Evolutionary conservation across 768 basidiomycete genomes (phyloP), one percentile per base, ranked within the genome.

Genomic region (Dacryopinax spathularia): DNA sequence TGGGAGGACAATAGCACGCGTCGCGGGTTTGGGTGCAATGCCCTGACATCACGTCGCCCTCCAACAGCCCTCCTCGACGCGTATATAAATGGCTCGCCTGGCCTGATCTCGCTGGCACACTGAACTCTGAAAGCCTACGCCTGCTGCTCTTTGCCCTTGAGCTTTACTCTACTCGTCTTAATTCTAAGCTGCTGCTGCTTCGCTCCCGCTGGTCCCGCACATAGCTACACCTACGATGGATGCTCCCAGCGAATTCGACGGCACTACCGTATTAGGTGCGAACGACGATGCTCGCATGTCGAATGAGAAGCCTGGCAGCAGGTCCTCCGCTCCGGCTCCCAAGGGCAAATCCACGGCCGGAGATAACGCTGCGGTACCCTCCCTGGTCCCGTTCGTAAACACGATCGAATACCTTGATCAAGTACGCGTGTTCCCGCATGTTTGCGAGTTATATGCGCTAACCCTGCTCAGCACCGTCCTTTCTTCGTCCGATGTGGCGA

Each of bases 401-500:
- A 56, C 48, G 10, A 31, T 56, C 25, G 48, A 56, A 20, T 56
- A 56, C 18, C 48, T 56, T 29, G 48, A 56, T 20, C 48, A 56
- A 29, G 48, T 56, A n/a, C n/a, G 13, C 48, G 48, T 31, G 9
- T 29, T 9, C 18, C 29, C 7, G 13, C 5, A 20, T 13, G 18
- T 3, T 10, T 13, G 13, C 29, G n/a, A 31, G 48, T 5, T 29
- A 29, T 29, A 31, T 48, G 36, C 44, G 43, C 25, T 48, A 31
- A 63, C 34, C 22, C 18, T 16, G 60, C 41, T 33, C 34, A 66
- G 65, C 60, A 84, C 31, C 75, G 85, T 41, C 84, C 85, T 0
- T 90, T 88, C 77, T 86, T 89, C 67, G 78, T 91, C 56, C 79
- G 76, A 1, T 79, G 78, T 16, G 27, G 34, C 33, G 83, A 81